phyloP scores from a whole-genome alignment of 202 grass and related monocot genomes.

The Dendrocalamus latiflorus region DNA sequence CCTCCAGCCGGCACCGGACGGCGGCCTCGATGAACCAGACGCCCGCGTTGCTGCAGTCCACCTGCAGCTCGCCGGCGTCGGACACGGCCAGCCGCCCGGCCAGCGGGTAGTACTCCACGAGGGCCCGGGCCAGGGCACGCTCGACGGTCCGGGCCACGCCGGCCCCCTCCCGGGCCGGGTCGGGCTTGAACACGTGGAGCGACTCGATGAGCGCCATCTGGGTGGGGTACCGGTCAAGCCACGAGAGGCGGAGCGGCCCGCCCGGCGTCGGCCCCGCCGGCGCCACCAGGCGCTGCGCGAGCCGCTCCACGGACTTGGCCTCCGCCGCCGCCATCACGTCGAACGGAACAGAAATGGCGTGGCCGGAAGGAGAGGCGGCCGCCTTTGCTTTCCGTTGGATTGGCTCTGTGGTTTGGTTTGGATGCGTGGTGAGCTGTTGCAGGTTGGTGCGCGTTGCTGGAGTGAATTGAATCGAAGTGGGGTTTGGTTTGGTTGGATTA shows the following conservation, averaged over 20 bases:
- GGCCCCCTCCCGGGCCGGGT: background rate
- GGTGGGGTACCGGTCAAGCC: slow-evolving; percentile 91
- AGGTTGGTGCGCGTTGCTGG: slow-evolving; percentile 12
- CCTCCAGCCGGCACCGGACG: slow-evolving; percentile 45
- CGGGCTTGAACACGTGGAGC: slow-evolving; percentile 85
- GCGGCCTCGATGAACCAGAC: slow-evolving; percentile 80
- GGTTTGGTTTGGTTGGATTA: background rate
- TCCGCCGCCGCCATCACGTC: background rate
- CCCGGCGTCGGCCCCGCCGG: slow-evolving; percentile 52
- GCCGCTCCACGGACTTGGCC: slow-evolving; percentile 45
- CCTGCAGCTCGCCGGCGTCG: slow-evolving; percentile 44
- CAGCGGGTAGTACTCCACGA: slow-evolving; percentile 73
- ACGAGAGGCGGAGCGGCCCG: slow-evolving; percentile 56
- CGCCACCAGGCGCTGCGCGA: slow-evolving; percentile 56
- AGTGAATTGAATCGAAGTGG: background rate
- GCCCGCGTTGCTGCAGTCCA: slow-evolving; percentile 55
- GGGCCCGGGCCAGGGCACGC: slow-evolving; percentile 44
- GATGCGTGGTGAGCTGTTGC: slow-evolving; percentile 8
- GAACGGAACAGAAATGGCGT: background rate
- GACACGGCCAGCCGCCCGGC: slow-evolving; percentile 57
- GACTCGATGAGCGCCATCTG: slow-evolving; percentile 96
- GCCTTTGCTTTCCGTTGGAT: background rate
- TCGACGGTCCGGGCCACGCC: slow-evolving; percentile 35
- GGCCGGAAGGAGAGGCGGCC: background rate
- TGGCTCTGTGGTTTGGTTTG: background rate